These are phyloP conservation scores for Cenchrus americanus DNA, from an alignment of 176 grass and related monocot genomes.

Conservation along the genomic window DNA sequence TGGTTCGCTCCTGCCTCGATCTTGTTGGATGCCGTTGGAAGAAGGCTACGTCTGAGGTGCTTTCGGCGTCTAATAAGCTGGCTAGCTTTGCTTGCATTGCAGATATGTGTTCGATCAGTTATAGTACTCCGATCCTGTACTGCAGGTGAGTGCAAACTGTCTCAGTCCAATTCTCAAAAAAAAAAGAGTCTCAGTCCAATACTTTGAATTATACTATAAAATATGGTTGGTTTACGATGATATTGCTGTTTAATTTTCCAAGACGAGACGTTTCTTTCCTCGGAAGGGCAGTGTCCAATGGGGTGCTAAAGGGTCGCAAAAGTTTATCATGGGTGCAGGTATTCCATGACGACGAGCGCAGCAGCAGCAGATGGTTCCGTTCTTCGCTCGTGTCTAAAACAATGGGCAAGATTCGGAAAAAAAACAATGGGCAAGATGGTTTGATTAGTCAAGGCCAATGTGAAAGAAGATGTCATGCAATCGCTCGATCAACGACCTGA, in stretches of 20 bases:
- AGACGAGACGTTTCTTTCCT: conserved; percentile 21
- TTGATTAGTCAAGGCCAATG: neutral
- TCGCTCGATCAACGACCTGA: neutral
- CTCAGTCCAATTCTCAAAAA: conserved; percentile 9
- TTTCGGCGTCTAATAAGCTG: conserved; percentile 24
- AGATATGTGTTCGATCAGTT: neutral
- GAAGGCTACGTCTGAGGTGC: conserved; percentile 7
- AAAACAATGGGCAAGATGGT: neutral
- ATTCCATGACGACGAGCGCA: neutral
- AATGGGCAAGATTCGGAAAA: neutral
- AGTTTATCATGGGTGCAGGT: conserved; percentile 17
- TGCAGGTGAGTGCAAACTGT: neutral
- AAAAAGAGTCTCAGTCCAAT: conserved; percentile 11
- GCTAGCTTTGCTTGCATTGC: conserved; percentile 19
- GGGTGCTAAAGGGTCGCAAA: conserved; percentile 24
- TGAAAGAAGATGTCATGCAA: neutral
- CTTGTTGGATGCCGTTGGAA: neutral
- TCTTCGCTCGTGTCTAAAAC: neutral
- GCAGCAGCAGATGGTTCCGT: neutral
- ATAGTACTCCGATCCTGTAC: neutral
- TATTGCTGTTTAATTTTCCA: neutral
- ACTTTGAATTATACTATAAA: neutral
- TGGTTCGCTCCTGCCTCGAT: neutral
- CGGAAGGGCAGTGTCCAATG: conserved; percentile 37
- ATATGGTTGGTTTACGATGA: neutral